phyloP scores from a whole-genome alignment of 495 filamentous ascomycete genomes.

The Aspergillus mulundensis region DNA sequence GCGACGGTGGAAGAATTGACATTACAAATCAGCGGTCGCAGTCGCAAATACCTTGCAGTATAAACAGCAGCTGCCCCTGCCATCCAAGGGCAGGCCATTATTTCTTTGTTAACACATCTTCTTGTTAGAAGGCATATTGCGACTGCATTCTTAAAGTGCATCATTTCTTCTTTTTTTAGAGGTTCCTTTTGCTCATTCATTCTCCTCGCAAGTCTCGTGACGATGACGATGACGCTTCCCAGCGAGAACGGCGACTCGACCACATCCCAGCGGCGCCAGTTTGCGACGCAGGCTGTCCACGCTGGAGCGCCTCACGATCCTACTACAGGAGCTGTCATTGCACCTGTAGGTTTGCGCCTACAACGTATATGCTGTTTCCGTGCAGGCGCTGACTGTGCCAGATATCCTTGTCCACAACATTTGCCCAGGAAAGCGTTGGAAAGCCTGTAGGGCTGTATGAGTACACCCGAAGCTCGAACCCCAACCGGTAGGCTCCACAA shows the following conservation, averaged over 20 bases:
- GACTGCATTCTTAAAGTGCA: neutral
- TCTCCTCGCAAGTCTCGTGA: constrained; percentile 5
- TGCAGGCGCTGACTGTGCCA: constrained; percentile 21
- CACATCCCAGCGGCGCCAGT: constrained; percentile 54
- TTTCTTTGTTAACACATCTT: neutral
- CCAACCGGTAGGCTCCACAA: constrained; percentile 61
- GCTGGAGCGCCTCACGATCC: constrained; percentile 88
- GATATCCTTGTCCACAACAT: constrained; percentile 96
- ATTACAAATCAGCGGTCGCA: constrained; percentile 14
- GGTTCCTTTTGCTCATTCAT: neutral
- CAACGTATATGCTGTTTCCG: neutral
- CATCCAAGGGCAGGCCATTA: neutral
- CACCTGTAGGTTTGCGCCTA: constrained; percentile 51
- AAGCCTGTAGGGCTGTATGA: constrained; percentile 83
- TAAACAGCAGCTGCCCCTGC: neutral
- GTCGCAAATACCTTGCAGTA: constrained; percentile 6
- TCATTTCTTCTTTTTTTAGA: neutral
- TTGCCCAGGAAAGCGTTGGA: constrained; percentile 79
- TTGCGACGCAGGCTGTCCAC: constrained; percentile 92
- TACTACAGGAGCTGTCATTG: constrained; percentile 89
- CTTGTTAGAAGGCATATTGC: neutral
- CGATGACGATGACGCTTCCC: constrained; percentile 18
- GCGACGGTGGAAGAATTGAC: neutral
- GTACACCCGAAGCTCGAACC: constrained; percentile 88
- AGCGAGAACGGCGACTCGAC: constrained; percentile 24